A percentile compares a stretch with the other conserved stretches of the same genome.
These are phyloP conservation scores for Erysiphe pulchra DNA, from an alignment of 2,329 filamentous ascomycete genomes.

Conservation along the genomic window DNA sequence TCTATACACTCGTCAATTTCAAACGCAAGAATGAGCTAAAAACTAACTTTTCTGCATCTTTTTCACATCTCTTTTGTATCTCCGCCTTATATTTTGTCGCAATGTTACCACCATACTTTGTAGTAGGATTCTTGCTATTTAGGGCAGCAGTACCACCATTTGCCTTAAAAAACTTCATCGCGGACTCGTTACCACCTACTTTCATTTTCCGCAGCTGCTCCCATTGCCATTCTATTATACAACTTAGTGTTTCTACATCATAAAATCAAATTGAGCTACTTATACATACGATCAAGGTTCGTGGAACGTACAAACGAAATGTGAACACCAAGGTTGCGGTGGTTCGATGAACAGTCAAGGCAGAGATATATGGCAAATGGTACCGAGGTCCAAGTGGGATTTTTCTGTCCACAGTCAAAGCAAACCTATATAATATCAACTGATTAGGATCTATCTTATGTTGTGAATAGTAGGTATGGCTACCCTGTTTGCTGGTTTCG, in stretches of 20 bases:
- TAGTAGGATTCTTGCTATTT: constrained; percentile 87
- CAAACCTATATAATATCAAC: constrained; percentile 39
- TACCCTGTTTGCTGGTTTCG: constrained; percentile 86
- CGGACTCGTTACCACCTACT: constrained; percentile 91
- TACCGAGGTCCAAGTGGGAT: constrained; percentile 94
- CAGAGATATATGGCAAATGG: constrained; percentile 95
- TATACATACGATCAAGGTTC: constrained; percentile 76
- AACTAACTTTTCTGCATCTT: constrained; percentile 60
- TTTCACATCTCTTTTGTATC: constrained; percentile 58
- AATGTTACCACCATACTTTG: constrained; percentile 84
- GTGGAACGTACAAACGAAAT: constrained; percentile 98
- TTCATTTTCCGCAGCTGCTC: constrained; percentile 95
- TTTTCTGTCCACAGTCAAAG: constrained; percentile 95
- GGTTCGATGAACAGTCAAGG: constrained; percentile 89
- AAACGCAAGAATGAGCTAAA: neutral
- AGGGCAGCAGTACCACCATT: constrained; percentile 85
- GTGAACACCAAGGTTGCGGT: constrained; percentile 92
- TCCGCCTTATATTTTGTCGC: constrained; percentile 97
- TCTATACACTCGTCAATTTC: constrained; percentile 21
- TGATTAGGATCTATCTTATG: neutral
- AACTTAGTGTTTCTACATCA: constrained; percentile 6
- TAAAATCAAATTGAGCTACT: constrained; percentile 1
- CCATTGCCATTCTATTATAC: constrained; percentile 72
- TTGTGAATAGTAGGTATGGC: constrained; percentile 1
- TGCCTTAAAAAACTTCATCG: constrained; percentile 93